Percentiles rank a stretch among this genome's conserved stretches.
Evolutionary conservation across 2,329 filamentous ascomycete genomes (phyloP).

Genomic region (Colletotrichum lentis): DNA sequence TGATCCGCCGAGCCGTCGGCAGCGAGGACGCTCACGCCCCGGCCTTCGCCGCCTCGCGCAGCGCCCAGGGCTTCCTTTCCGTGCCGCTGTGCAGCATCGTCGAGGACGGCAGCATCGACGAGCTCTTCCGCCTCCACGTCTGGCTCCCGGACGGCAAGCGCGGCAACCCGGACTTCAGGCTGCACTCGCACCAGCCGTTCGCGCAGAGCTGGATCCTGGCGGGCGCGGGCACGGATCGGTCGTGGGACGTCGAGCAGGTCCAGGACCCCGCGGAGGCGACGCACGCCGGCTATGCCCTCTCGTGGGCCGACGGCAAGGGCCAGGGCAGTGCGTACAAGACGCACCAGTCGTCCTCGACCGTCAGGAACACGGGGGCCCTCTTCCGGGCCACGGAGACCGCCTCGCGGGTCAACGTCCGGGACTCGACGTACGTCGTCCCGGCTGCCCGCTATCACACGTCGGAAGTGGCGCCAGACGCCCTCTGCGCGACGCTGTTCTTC

Average conservation of each 20-base stretch:
- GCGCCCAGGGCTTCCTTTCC: slow-evolving; percentile 48
- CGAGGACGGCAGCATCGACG: slow-evolving; percentile 46
- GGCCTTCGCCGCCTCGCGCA: slow-evolving; percentile 39
- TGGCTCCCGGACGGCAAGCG: slow-evolving; percentile 47
- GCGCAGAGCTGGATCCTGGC: slow-evolving; percentile 50
- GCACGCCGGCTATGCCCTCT: slow-evolving; percentile 44
- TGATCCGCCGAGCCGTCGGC: not conserved
- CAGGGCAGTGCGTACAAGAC: slow-evolving; percentile 41
- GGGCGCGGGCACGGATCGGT: slow-evolving; percentile 46
- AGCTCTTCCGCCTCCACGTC: slow-evolving; percentile 49
- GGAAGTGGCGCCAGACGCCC: slow-evolving; percentile 42
- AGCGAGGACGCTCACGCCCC: not conserved
- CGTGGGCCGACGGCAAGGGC: slow-evolving; percentile 43
- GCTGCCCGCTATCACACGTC: slow-evolving; percentile 44
- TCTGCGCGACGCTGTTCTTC: slow-evolving; percentile 49
- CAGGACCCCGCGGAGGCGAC: slow-evolving; percentile 39
- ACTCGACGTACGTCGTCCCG: slow-evolving; percentile 45
- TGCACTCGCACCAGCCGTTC: slow-evolving; percentile 49
- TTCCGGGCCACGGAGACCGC: slow-evolving; percentile 35
- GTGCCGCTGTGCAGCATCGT: slow-evolving; percentile 48
- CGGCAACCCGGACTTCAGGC: slow-evolving; percentile 40
- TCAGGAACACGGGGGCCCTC: slow-evolving; percentile 42
- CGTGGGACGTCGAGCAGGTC: slow-evolving; percentile 42
- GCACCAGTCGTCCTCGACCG: slow-evolving; percentile 41
- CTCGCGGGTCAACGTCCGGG: slow-evolving; percentile 34